Conservation (phyloP, 164 flowering plant species). For the Vitis labrusca region DNA sequence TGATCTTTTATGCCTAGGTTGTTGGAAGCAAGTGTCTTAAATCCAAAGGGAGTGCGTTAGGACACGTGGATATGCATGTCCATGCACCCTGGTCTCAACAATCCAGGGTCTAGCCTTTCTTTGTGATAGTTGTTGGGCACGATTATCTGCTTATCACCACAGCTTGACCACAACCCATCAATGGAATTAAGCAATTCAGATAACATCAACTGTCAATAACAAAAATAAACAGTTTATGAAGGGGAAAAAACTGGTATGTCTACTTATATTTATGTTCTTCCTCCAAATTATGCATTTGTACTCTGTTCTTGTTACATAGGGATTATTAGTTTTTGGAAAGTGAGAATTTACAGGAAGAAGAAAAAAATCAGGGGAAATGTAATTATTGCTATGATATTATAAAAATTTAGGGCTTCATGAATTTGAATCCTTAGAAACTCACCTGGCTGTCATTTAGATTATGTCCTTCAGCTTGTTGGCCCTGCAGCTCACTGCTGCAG, state of each 20-base stretch:
- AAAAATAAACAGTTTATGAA: too few relatives aligned
- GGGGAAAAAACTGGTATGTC: not conserved
- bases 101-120: slow-evolving; percentile 24
- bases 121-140: slow-evolving; percentile 24
- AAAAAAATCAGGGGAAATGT: not conserved
- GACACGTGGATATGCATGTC: slow-evolving; percentile 30
- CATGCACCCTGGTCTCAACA: slow-evolving; percentile 30
- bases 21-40: slow-evolving; percentile 22
- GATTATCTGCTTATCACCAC: slow-evolving; percentile 31
- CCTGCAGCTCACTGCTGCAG: slow-evolving; percentile 19
- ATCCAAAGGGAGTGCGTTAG: slow-evolving; percentile 16
- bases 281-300: too few relatives aligned
- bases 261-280: too few relatives aligned
- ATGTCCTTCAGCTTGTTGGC: slow-evolving; percentile 1
- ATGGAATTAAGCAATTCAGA: slow-evolving; percentile 26
- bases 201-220: slow-evolving; percentile 11
- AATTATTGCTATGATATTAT: too few relatives aligned
- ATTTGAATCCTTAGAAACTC: not conserved
- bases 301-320: too few relatives aligned
- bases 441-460: slow-evolving; percentile 12
- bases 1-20: slow-evolving; percentile 11
- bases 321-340: too few relatives aligned
- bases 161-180: slow-evolving; percentile 34
- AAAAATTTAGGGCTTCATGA: too few relatives aligned
- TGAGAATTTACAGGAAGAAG: too few relatives aligned